Conservation (phyloP, 1,284 basidiomycete species). For the Marasmius tenuissimus region DNA sequence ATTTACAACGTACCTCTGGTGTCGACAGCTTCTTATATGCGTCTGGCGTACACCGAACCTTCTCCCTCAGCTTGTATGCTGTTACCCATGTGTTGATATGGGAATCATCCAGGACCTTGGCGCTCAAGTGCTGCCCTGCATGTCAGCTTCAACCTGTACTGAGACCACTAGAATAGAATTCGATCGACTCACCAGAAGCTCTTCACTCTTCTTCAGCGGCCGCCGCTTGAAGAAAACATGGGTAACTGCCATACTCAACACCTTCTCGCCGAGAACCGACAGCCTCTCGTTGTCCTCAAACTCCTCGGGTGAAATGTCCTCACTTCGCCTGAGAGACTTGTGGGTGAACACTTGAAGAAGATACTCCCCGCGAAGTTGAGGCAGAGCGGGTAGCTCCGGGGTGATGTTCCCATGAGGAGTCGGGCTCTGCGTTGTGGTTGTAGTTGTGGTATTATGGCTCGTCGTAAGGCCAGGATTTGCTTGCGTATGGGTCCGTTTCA, state of each 20-base stretch:
- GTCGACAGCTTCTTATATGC: slow-evolving; percentile 30
- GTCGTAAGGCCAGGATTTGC: background rate
- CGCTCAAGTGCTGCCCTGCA: slow-evolving; percentile 31
- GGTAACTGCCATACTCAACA: slow-evolving; percentile 51
- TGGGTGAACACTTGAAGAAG: slow-evolving; percentile 70
- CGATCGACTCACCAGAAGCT: slow-evolving; percentile 46
- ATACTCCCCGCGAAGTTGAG: slow-evolving; percentile 44
- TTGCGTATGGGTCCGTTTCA: background rate
- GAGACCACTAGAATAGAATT: slow-evolving; percentile 1
- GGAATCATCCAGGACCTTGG: slow-evolving; percentile 38
- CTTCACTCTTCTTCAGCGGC: slow-evolving; percentile 48
- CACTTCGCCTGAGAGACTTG: slow-evolving; percentile 51
- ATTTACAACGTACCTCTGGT: slow-evolving; percentile 44
- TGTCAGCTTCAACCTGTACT: slow-evolving; percentile 4
- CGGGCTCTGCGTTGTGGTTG: background rate
- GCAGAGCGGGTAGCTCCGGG: slow-evolving; percentile 27
- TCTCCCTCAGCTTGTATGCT: slow-evolving; percentile 55
- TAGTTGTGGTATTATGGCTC: background rate
- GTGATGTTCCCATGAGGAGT: background rate
- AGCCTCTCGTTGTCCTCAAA: slow-evolving; percentile 63
- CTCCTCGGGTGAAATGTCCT: slow-evolving; percentile 38
- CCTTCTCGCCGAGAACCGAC: slow-evolving; percentile 49
- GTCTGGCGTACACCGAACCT: slow-evolving; percentile 56
- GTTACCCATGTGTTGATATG: slow-evolving; percentile 59
- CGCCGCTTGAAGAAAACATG: slow-evolving; percentile 50